Conservation (phyloP, 371 early-diverging fungal genomes). For the Massospora cicadina region DNA sequence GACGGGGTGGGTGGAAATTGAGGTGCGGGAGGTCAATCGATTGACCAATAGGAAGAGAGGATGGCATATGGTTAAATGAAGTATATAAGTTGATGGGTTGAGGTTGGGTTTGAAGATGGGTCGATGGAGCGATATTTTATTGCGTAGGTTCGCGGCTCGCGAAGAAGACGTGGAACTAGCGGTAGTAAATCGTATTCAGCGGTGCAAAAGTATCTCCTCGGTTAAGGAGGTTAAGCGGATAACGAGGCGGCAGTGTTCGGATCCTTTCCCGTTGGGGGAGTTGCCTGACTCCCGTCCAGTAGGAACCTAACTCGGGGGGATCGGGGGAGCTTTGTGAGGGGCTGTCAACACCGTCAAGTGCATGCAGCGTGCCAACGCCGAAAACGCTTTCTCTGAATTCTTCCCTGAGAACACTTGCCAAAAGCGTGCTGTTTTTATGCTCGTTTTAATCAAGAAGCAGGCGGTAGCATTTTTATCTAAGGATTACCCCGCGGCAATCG, state of each 20-base stretch:
- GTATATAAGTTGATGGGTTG: background rate
- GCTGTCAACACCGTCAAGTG: slow-evolving; percentile 5
- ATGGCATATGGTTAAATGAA: background rate
- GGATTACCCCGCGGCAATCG: background rate
- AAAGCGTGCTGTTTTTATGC: slow-evolving; percentile 4
- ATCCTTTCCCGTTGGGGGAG: background rate
- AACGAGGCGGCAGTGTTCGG: background rate
- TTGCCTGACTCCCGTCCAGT: background rate
- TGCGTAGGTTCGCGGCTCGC: background rate
- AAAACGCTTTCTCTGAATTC: background rate
- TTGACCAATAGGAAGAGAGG: background rate
- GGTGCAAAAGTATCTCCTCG: background rate
- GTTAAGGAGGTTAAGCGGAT: background rate
- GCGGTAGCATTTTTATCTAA: background rate
- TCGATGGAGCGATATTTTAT: background rate
- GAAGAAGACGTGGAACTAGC: background rate
- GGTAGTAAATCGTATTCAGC: background rate
- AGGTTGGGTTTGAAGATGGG: background rate
- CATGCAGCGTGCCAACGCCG: background rate
- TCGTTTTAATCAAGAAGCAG: background rate
- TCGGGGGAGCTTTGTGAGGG: slow-evolving; percentile 8
- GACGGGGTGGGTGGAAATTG: background rate
- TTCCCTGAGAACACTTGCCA: slow-evolving; percentile 7
- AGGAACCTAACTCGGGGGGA: slow-evolving; percentile 1
- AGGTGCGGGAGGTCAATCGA: background rate